Conservation (phyloP, 1,284 basidiomycete genomes). For the Moesziomyces sp. region DNA sequence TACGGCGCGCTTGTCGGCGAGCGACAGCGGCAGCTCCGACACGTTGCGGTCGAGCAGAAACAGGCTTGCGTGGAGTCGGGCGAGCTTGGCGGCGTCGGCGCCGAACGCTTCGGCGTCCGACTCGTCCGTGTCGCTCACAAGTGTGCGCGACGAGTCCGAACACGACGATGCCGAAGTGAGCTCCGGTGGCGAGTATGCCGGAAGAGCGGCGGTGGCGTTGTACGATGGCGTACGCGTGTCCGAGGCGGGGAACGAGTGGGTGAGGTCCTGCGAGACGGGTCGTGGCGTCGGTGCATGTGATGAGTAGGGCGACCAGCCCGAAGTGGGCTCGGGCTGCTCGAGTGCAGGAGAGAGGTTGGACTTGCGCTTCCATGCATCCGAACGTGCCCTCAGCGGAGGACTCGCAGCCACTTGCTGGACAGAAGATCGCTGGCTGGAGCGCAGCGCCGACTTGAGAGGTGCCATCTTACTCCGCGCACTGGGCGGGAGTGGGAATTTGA, state of each 20-base stretch:
- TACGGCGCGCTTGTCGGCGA: not conserved
- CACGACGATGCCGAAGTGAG: conserved; percentile 2
- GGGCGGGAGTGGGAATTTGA: conserved; percentile 33
- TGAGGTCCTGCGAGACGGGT: conserved; percentile 9
- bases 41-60: conserved; percentile 17
- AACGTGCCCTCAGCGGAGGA: conserved; percentile 3
- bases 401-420: not conserved
- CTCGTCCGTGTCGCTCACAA: conserved; percentile 8
- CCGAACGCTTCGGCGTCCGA: conserved; percentile 12
- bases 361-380: not conserved
- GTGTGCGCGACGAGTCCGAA: conserved; percentile 19
- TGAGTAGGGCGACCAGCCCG: conserved; percentile 40
- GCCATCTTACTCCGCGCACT: not conserved
- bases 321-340: conserved; percentile 9
- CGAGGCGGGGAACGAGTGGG: not conserved
- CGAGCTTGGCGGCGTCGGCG: conserved; percentile 33
- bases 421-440: not conserved
- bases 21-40: conserved; percentile 25
- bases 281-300: conserved; percentile 27
- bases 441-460: conserved; percentile 25
- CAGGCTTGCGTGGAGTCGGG: conserved; percentile 33
- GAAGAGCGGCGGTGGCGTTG: not conserved
- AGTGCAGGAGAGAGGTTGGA: not conserved
- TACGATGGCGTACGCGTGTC: not conserved
- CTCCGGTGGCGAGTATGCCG: not conserved